Evolutionary conservation across 768 basidiomycete species (phyloP).

Genomic region (Termitomyces sp.): DNA sequence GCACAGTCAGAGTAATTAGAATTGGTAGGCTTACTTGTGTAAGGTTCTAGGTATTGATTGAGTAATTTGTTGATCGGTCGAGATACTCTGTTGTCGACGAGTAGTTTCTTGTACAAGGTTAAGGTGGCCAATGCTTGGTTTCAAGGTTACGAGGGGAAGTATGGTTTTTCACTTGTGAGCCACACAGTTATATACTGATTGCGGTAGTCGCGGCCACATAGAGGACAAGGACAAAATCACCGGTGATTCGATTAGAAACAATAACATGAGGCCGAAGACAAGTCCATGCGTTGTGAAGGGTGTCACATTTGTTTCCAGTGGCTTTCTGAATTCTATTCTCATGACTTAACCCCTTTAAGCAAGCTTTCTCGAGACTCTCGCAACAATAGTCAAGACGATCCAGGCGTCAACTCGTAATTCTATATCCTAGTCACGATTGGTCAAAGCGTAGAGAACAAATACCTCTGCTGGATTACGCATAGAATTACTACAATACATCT

Average conservation of each 20-base stretch:
- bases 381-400: neutral
- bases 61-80: neutral
- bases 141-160: too few relatives aligned
- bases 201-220: neutral
- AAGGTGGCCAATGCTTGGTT: neutral
- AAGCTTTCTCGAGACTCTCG: neutral
- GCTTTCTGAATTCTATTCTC: neutral
- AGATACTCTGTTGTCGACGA: neutral
- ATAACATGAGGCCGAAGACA: conserved; percentile 1
- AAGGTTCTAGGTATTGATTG: neutral
- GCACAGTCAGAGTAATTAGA: neutral
- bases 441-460: too few relatives aligned
- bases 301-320: neutral
- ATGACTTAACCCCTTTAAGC: neutral
- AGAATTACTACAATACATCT: conserved; percentile 13
- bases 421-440: too few relatives aligned
- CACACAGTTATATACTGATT: neutral
- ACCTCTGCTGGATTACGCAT: conserved; percentile 6
- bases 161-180: neutral
- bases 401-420: neutral
- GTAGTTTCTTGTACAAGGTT: neutral
- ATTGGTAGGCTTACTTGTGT: neutral
- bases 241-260: conserved; percentile 4
- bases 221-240: conserved; percentile 6
- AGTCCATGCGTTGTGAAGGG: neutral